Conservation (phyloP, 139 green algal species). For the Desmodesmus armatus region DNA sequence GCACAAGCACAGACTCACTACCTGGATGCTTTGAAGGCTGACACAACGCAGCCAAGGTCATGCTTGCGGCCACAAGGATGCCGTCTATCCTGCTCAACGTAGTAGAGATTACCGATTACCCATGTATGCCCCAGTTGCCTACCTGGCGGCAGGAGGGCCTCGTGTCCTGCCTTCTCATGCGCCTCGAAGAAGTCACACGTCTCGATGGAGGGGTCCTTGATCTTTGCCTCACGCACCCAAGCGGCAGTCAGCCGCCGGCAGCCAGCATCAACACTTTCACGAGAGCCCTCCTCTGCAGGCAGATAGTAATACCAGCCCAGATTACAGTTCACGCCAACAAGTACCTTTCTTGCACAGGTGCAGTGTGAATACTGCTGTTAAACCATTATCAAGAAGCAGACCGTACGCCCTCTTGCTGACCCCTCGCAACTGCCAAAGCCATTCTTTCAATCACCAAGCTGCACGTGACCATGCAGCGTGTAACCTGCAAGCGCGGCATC, state of each 20-base stretch:
- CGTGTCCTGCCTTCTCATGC: slow-evolving; percentile 74
- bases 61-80: background rate
- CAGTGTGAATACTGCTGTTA: too few relatives aligned
- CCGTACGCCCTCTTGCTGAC: too few relatives aligned
- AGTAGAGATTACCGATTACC: too few relatives aligned
- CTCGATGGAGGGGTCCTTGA: slow-evolving; percentile 66
- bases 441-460: background rate
- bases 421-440: too few relatives aligned
- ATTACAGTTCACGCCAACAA: background rate
- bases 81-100: background rate
- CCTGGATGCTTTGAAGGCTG: too few relatives aligned
- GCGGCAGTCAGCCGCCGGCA: slow-evolving; percentile 93
- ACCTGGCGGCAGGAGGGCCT: slow-evolving; percentile 83
- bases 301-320: background rate
- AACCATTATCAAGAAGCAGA: too few relatives aligned
- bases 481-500: too few relatives aligned
- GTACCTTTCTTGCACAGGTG: too few relatives aligned
- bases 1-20: too few relatives aligned
- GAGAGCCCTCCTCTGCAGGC: slow-evolving; percentile 81
- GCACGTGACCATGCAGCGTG: background rate
- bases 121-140: slow-evolving; percentile 40
- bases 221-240: slow-evolving; percentile 90
- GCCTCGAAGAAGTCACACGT: slow-evolving; percentile 91
- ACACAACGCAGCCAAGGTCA: too few relatives aligned
- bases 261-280: slow-evolving; percentile 94